Conservation (phyloP, 2,329 filamentous ascomycete species). For the Hypoxylon sp. region DNA sequence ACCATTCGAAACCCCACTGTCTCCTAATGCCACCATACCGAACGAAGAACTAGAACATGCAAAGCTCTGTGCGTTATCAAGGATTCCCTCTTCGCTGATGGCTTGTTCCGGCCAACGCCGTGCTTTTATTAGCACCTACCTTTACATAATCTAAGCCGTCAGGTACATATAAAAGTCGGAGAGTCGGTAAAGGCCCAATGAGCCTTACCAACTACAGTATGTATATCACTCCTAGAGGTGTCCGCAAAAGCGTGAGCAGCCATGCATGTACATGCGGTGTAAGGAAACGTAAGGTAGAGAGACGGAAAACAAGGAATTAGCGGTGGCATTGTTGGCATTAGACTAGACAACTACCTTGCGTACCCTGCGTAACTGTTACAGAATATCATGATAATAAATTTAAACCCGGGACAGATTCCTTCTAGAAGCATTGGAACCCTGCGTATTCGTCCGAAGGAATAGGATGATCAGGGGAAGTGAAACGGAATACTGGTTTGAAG, state of each 20-base stretch:
- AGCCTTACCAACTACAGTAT: not conserved
- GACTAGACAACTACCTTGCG: constrained; percentile 1
- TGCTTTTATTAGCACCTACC: constrained; percentile 44
- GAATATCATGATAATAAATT: constrained; percentile 10
- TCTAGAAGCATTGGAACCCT: constrained; percentile 47
- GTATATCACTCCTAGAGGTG: constrained; percentile 45
- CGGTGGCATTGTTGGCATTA: constrained; percentile 21
- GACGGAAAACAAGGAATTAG: constrained; percentile 32
- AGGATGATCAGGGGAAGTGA: constrained; percentile 43
- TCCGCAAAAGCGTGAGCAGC: constrained; percentile 43
- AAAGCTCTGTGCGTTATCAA: constrained; percentile 36
- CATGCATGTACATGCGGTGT: constrained; percentile 45
- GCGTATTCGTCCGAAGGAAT: constrained; percentile 39
- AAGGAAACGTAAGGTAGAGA: constrained; percentile 30
- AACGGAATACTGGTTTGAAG: constrained; percentile 27
- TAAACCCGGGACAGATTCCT: constrained; percentile 35
- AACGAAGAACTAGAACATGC: constrained; percentile 50
- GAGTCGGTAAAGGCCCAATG: constrained; percentile 42
- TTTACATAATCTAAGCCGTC: constrained; percentile 39
- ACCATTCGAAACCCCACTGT: constrained; percentile 47
- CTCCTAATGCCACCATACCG: constrained; percentile 52
- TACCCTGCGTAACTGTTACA: constrained; percentile 7
- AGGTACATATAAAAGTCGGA: constrained; percentile 25
- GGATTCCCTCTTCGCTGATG: constrained; percentile 38
- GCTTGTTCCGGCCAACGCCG: constrained; percentile 42